A percentile compares a stretch with the other conserved stretches of the same genome.
Conservation (phyloP, 805 yeast species). For the Clavispora santaluciae region DNA sequence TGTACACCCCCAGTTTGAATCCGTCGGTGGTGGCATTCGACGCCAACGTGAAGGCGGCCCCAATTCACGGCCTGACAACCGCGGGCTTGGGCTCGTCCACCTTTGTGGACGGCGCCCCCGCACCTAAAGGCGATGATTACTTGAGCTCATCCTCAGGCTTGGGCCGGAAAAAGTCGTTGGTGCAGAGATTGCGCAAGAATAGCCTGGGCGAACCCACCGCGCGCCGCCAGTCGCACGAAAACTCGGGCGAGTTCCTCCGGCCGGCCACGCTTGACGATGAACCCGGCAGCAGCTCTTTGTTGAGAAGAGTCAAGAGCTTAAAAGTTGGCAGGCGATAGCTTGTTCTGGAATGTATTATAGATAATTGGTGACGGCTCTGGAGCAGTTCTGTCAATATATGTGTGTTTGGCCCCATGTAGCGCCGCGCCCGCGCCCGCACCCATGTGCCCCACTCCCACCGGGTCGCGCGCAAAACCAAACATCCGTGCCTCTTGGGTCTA, state of each 20-base stretch:
- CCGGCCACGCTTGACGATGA: constrained; percentile 14
- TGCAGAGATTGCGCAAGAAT: constrained; percentile 53
- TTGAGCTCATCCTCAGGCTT: constrained; percentile 34
- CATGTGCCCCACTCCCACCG: neutral
- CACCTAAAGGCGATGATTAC: constrained; percentile 44
- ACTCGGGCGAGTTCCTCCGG: constrained; percentile 11
- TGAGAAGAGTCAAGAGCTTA: constrained; percentile 85
- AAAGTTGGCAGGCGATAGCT: constrained; percentile 60
- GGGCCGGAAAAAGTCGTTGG: constrained; percentile 80
- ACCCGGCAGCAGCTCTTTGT: constrained; percentile 38
- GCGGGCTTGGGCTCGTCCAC: constrained; percentile 90
- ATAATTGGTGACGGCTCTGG: constrained; percentile 1
- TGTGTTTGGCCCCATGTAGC: neutral
- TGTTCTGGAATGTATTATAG: constrained; percentile 3
- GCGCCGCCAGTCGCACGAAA: constrained; percentile 29
- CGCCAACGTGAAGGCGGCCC: constrained; percentile 58
- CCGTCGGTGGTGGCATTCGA: constrained; percentile 64
- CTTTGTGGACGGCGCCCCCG: constrained; percentile 95
- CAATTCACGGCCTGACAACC: constrained; percentile 82
- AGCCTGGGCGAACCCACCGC: constrained; percentile 27
- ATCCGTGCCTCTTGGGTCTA: neutral
- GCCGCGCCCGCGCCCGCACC: neutral
- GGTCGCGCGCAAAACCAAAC: too few relatives aligned
- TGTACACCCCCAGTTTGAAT: constrained; percentile 42
- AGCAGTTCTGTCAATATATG: neutral